Evolutionary conservation across 116 monocot genomes (phyloP).

Genomic region (Papilionanthe hybrid): DNA sequence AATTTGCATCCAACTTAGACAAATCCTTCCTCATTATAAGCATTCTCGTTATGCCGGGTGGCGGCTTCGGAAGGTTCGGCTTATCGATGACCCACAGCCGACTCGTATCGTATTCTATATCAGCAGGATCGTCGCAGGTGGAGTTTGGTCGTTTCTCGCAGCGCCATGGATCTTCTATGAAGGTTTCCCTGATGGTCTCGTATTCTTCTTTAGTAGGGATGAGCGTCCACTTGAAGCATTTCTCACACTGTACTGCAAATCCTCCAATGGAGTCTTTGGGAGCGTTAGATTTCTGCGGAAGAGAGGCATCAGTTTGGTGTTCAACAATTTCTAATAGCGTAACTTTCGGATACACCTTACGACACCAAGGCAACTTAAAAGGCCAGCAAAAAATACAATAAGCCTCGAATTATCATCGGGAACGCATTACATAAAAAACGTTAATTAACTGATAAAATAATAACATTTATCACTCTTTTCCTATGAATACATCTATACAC

Average conservation of each 20-base stretch:
- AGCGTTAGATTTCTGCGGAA: constrained; percentile 8
- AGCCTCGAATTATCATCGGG: too few species aligned
- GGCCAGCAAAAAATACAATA: too few species aligned
- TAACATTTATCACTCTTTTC: too few species aligned
- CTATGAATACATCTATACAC: too few species aligned
- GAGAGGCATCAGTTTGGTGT: too few species aligned
- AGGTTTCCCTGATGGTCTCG: constrained; percentile 62
- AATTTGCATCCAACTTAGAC: constrained; percentile 62
- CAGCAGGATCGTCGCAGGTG: constrained; percentile 66
- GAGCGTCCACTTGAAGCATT: constrained; percentile 65
- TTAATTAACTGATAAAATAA: too few species aligned
- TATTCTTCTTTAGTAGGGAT: constrained; percentile 70
- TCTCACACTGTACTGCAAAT: constrained; percentile 75
- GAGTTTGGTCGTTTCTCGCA: constrained; percentile 42
- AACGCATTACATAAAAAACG: too few species aligned
- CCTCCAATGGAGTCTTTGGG: constrained; percentile 29
- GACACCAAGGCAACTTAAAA: too few species aligned
- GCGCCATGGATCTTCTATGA: constrained; percentile 72
- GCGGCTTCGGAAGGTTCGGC: constrained; percentile 79
- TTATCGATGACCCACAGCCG: constrained; percentile 76
- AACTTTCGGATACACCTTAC: too few species aligned
- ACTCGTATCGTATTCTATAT: constrained; percentile 60
- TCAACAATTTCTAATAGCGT: too few species aligned
- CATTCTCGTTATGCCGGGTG: constrained; percentile 36
- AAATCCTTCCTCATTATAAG: constrained; percentile 57